These are phyloP conservation scores for Oryza coarctata DNA, from an alignment of 176 grass and related monocot genomes.

Conservation along the genomic window DNA sequence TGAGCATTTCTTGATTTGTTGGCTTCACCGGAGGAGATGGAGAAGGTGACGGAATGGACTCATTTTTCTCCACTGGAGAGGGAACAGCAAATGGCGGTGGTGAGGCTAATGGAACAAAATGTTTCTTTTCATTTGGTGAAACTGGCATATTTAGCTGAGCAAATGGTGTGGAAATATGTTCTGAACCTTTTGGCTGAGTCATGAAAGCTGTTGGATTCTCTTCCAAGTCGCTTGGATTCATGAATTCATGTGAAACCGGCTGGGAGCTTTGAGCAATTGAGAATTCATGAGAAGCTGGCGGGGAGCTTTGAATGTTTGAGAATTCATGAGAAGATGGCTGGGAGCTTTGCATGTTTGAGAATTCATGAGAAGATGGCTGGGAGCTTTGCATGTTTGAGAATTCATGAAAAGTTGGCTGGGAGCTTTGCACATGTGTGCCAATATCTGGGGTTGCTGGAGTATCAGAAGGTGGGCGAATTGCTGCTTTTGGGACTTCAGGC, in stretches of 20 bases:
- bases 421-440: conserved; percentile 27
- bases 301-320: neutral
- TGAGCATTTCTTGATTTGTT: conserved; percentile 41
- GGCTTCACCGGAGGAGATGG: conserved; percentile 35
- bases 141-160: conserved; percentile 45
- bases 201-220: conserved; percentile 51
- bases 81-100: conserved; percentile 43
- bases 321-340: neutral
- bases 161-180: conserved; percentile 41
- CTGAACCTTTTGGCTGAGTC: conserved; percentile 41
- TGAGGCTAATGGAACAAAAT: conserved; percentile 70
- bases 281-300: neutral
- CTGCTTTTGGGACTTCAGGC: conserved; percentile 87
- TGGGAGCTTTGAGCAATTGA: conserved; percentile 27
- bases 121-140: conserved; percentile 52
- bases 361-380: conserved; percentile 8
- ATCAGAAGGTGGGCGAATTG: conserved; percentile 49
- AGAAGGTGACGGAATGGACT: conserved; percentile 27
- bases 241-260: conserved; percentile 26
- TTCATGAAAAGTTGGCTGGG: conserved; percentile 9
- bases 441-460: conserved; percentile 43
- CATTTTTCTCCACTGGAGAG: conserved; percentile 31
- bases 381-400: neutral
- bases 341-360: conserved; percentile 17
- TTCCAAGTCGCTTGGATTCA: conserved; percentile 39